Conservation (phyloP, 139 green algal species). For the Micractinium sp. region DNA sequence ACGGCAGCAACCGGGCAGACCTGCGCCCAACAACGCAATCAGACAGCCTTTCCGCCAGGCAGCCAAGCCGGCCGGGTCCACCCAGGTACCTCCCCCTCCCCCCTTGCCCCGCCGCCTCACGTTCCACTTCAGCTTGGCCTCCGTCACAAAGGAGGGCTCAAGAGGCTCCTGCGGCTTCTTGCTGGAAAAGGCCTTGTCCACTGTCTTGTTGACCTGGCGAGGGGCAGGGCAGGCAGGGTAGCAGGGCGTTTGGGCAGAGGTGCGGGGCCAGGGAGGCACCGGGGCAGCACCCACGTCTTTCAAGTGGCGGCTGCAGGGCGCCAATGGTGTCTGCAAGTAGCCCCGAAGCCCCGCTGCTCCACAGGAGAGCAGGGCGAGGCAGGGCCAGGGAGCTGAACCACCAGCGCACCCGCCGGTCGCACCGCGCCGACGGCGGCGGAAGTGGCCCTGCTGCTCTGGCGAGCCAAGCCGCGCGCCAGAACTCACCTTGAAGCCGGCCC, state of each 20-base stretch:
- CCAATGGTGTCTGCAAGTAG: too few relatives aligned
- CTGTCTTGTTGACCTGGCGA: slow-evolving; percentile 18
- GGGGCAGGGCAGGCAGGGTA: not conserved
- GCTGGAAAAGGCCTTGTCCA: slow-evolving; percentile 28
- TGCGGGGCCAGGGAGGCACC: too few relatives aligned
- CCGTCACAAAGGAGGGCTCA: slow-evolving; percentile 36
- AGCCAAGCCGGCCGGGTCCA: not conserved
- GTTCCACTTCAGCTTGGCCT: slow-evolving; percentile 42
- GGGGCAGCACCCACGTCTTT: too few relatives aligned
- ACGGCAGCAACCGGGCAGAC: not conserved
- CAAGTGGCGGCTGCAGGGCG: too few relatives aligned
- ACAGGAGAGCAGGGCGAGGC: not conserved
- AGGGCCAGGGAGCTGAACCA: too few relatives aligned
- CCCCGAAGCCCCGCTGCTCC: not conserved
- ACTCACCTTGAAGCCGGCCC: not conserved
- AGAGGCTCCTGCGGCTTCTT: slow-evolving; percentile 13
- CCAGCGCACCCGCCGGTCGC: too few relatives aligned
- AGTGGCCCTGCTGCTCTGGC: too few relatives aligned
- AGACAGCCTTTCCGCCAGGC: too few relatives aligned
- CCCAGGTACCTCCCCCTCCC: not conserved
- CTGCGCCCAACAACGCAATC: not conserved
- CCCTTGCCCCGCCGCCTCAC: not conserved
- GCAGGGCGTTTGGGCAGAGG: not conserved
- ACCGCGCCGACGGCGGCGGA: too few relatives aligned
- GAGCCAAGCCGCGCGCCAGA: too few relatives aligned